Base-by-base conservation (phyloP, 179 eudicot genomes). In the Silene vulgaris region DNA sequence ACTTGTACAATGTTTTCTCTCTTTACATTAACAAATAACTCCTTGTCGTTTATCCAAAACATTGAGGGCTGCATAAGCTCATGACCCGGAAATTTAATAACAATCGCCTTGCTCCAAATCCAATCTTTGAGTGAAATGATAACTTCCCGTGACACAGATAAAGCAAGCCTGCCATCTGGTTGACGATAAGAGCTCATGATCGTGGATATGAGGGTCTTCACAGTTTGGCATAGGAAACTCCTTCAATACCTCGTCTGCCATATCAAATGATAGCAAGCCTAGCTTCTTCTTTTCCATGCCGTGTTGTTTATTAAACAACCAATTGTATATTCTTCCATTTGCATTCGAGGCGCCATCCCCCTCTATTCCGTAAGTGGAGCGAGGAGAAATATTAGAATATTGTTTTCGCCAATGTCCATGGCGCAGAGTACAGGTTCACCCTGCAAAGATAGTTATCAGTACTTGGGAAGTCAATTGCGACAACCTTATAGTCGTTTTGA, bases 261-360 rank as follows among this genome's bases (percentile, higher is more conserved):
- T 69, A 57, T 69, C 57, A 21, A 69, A 69, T 17, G 72, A 69
- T 20, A 69, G 1, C 59, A 69, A 1, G 2, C n/a, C n/a, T 20
- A 0, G 14, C 14, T 7, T 1, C 7, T 8, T 0, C 13, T 26
- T 16, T 11, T 35, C 69, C 0, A 0, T 3, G n/a, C 2, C 56
- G 9, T 1, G n/a, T 0, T 9, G 2, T 17, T 43, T 40, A 11
- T 8, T 8, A 20, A 20, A 12, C 57, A 69, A 69, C 72, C 72
- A 69, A 69, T 43, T 69, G 59, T 54, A 45, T 23, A 19, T 43
- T 43, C 73, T 69, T 45, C 73, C 73, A 45, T 69, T 69, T 17
- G 1, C 59, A 21, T 69, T 67, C 5, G 4, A 65, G 4, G 4
- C 43, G 4, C 32, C 3, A 30, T 30, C 26, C 26, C 26, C 32